Base-by-base conservation (phyloP, 202 grass and related monocot genomes). In the Setaria italica region DNA sequence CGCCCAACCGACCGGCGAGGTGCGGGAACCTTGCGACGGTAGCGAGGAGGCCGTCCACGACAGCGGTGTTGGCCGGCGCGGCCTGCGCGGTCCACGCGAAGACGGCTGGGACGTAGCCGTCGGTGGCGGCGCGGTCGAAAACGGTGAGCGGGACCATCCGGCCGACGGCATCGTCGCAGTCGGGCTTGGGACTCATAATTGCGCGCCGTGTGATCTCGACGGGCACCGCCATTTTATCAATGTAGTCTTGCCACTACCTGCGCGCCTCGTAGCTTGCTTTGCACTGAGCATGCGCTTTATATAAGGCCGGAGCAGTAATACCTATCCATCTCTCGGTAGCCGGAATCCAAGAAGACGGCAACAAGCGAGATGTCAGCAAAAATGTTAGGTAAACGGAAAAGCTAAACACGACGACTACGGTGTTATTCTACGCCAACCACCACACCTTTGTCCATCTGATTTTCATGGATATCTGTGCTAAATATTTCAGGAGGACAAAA, bases 11-110 rank as follows among this genome's bases (percentile, higher is more conserved):
- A 1, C 62, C 80, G 7, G 75, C 37, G 16, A 90, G 80, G 43
- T 76, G 63, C 9, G 85, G 89, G 75, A 70, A 87, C 74, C 39
- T 49, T 4, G 68, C 20, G 5, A 90, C 48, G 0, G 46, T 9
- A 2, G 72, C 54, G 11, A 65, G 41, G 34, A 91, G 77, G 7
- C 79, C 89, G 1, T 67, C 56, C 47, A 60, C 80, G 7, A 91
- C 11, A 15, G 20, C 50, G 3, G 8, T 35, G 60, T 87, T 87
- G 30, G 62, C 9, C 15, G 89, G 76, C 35, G 81, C 72, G 30
- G 83, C 70, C 19, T 76, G 54, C 19, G 13, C 32, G 50, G 55
- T 13, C 82, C 82, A 90, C 3, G 88, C 83, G 55, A 82, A 90
- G n/a, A 86, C 35, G 34, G 41, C 16, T 0, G 83, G 67, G 51